Evolutionary conservation across 495 filamentous ascomycete genomes (phyloP).

Genomic region (Apodospora peruviana): DNA sequence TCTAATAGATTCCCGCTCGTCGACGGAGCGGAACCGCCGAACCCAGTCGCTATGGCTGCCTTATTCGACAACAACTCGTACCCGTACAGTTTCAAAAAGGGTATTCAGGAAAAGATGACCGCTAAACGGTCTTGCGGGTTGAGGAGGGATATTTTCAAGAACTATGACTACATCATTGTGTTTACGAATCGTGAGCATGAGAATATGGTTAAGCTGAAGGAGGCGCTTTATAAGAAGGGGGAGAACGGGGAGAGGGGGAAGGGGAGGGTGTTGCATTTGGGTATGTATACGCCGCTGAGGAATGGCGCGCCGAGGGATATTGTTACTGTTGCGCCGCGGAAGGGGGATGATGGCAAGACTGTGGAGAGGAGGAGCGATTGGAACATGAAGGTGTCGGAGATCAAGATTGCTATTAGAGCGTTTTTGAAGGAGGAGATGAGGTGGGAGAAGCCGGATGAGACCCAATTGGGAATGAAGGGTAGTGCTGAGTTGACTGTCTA

Average conservation of each 20-base stretch:
- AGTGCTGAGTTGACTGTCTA: too few species aligned
- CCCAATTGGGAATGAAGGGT: too few species aligned
- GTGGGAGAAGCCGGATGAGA: slow-evolving; percentile 24
- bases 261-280: slow-evolving; percentile 20
- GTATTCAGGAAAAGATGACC: slow-evolving; percentile 1
- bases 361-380: slow-evolving; percentile 3
- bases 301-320: slow-evolving; percentile 1
- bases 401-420: slow-evolving; percentile 17
- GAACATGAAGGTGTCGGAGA: slow-evolving; percentile 15
- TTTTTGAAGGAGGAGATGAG: slow-evolving; percentile 19
- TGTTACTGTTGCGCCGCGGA: neutral
- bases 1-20: slow-evolving; percentile 7
- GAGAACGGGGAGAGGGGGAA: slow-evolving; percentile 1
- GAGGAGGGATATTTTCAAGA: slow-evolving; percentile 7
- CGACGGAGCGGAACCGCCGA: slow-evolving; percentile 6
- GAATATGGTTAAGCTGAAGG: slow-evolving; percentile 20
- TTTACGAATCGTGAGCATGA: slow-evolving; percentile 22
- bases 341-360: neutral
- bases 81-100: slow-evolving; percentile 15
- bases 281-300: slow-evolving; percentile 5
- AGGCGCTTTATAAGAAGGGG: slow-evolving; percentile 3
- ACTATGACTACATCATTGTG: slow-evolving; percentile 18
- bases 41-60: slow-evolving; percentile 1
- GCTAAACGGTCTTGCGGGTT: slow-evolving; percentile 6
- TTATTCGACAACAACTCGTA: slow-evolving; percentile 21